Base-by-base conservation (phyloP, 305 asterid species). In the Fraxinus albicans region DNA sequence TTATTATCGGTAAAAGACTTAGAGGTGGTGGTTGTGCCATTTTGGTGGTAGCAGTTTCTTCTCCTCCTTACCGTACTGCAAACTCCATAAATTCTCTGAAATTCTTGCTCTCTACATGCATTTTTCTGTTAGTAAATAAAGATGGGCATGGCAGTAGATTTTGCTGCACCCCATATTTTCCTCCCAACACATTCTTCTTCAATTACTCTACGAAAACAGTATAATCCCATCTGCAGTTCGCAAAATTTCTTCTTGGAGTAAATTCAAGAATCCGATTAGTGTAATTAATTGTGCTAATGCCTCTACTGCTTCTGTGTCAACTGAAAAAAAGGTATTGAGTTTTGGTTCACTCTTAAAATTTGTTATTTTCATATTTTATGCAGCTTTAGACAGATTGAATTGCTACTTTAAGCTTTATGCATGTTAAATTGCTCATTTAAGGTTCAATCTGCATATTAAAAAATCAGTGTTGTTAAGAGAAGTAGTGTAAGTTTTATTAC, bases 251-350 rank as follows among this genome's bases (percentile, higher is more conserved):
- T 63, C 78, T n/a, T 40, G 73, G 50, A 58, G 7, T 29, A 34
- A 77, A 70, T 50, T 77, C 27, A 82, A 34, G 31, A 78, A 27
- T 42, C 84, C 83, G 23, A 70, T 81, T 77, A 79, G 85, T 6
- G 35, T 63, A 27, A 29, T 79, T 15, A 72, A 70, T 33, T 42
- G 93, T 75, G 80, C 78, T 12, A 74, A 8, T 65, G 80, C 84
- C 67, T 80, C 89, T 25, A 76, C 84, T 81, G 84, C 78, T 29
- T 81, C 87, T 77, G 87, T 76, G 58, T 77, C 87, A 6, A 35
- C 88, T 33, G 94, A 75, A 21, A 85, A 80, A 80, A 85, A 69
- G 63, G 90, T 58, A 58, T 58, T n/a, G 69, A 58, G 27, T n/a
- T 58, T 17, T n/a, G 17, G n/a, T 50, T 50, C n/a, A 50, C 17